These are phyloP conservation scores for Marchantia polymorpha DNA, from an alignment of 225 moss, liverwort and hornwort species.

Conservation along the genomic window DNA sequence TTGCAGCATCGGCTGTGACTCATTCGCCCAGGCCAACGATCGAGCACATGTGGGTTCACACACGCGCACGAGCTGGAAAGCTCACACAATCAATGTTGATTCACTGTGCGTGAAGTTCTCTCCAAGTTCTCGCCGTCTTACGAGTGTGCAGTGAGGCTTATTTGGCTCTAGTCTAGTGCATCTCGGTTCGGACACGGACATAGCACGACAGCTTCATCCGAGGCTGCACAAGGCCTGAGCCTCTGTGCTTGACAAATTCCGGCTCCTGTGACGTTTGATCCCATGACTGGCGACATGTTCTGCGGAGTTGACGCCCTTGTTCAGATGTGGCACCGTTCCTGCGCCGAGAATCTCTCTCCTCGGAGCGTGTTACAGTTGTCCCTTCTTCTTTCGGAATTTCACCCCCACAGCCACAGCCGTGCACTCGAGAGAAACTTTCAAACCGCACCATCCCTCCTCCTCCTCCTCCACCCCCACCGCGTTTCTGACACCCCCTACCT, in stretches of 20 bases:
- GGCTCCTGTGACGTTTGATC: neutral
- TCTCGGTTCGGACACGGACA: neutral
- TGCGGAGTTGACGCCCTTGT: neutral
- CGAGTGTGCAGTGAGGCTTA: neutral
- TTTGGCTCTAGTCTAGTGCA: neutral
- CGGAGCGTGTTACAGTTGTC: constrained; percentile 1
- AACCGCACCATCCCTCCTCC: no score
- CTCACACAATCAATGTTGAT: neutral
- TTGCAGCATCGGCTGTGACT: neutral
- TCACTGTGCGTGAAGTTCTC: neutral
- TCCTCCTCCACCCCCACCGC: no score
- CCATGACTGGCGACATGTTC: neutral
- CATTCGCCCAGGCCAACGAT: neutral
- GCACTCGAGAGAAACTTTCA: no score
- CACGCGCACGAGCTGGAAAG: neutral
- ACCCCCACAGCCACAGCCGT: no score
- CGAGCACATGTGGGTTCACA: neutral
- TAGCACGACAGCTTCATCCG: neutral
- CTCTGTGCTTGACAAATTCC: neutral
- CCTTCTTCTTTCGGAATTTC: no score
- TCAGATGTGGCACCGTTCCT: neutral
- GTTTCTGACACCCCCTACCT: no score
- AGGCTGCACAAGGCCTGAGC: neutral
- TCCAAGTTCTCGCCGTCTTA: neutral
- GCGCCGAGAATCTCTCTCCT: neutral